These are phyloP conservation scores for Blastobotrys chiropterorum DNA, from an alignment of 805 yeast genomes.

Conservation along the genomic window DNA sequence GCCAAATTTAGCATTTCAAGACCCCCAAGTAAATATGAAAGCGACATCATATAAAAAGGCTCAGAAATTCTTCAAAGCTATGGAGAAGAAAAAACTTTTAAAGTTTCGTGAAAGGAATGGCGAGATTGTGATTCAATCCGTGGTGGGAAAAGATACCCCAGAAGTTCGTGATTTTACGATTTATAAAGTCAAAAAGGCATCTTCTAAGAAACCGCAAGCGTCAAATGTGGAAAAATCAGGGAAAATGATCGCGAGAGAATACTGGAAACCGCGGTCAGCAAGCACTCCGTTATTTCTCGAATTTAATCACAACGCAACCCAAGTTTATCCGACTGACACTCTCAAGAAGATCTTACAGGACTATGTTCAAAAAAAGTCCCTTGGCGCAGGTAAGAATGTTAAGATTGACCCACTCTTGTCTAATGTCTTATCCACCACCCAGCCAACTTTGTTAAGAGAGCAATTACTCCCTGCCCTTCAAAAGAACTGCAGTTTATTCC, in stretches of 20 bases:
- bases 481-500: constrained; percentile 40
- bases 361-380: constrained; percentile 49
- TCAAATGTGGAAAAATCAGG: background rate
- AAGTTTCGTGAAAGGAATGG: constrained; percentile 81
- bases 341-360: constrained; percentile 45
- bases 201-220: background rate
- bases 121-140: constrained; percentile 53
- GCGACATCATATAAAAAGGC: constrained; percentile 87
- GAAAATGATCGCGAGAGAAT: constrained; percentile 21
- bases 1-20: constrained; percentile 56
- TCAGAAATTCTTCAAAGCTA: constrained; percentile 74
- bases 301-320: constrained; percentile 6
- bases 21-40: constrained; percentile 44
- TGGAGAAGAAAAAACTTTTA: constrained; percentile 64
- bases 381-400: constrained; percentile 45
- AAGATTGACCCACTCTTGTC: constrained; percentile 48
- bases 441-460: constrained; percentile 30
- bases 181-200: constrained; percentile 40
- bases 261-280: constrained; percentile 26
- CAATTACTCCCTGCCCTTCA: constrained; percentile 37
- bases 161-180: constrained; percentile 57
- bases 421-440: constrained; percentile 33
- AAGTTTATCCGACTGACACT: constrained; percentile 48
- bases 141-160: constrained; percentile 43
- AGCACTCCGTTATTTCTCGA: constrained; percentile 21